Conservation (phyloP, 352 stramenopile species). For the Globisporangium radiosum region DNA sequence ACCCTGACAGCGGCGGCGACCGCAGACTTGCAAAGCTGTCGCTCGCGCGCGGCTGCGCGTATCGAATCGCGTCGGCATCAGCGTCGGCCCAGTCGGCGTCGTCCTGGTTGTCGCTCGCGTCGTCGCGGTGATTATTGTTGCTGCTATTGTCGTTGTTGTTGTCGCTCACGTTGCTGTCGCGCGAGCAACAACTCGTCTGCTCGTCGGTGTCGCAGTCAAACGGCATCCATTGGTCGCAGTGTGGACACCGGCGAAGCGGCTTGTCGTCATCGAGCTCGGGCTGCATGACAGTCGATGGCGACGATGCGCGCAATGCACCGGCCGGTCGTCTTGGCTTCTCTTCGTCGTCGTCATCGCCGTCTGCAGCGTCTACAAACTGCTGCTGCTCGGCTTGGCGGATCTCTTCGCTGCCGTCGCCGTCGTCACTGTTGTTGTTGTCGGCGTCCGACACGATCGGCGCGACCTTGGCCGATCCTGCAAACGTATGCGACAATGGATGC, state of each 20-base stretch:
- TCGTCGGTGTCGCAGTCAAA: slow-evolving; percentile 13
- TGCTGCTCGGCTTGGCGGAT: slow-evolving; percentile 12
- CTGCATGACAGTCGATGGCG: background rate
- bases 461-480: slow-evolving; percentile 2
- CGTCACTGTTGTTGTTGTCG: background rate
- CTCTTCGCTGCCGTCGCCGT: slow-evolving; percentile 6
- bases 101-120: slow-evolving; percentile 21
- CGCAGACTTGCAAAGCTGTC: slow-evolving; percentile 3
- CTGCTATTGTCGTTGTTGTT: slow-evolving; percentile 18
- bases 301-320: background rate
- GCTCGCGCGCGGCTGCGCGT: background rate
- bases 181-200: slow-evolving; percentile 20
- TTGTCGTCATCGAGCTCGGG: background rate
- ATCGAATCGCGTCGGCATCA: background rate
- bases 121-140: slow-evolving; percentile 23
- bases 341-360: slow-evolving; percentile 6
- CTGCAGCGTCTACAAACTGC: background rate
- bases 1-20: slow-evolving; percentile 3
- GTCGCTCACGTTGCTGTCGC: slow-evolving; percentile 14
- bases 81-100: slow-evolving; percentile 7
- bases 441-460: slow-evolving; percentile 7
- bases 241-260: background rate
- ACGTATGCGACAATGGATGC: slow-evolving; percentile 16
- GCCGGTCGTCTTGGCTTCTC: slow-evolving; percentile 2
- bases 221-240: slow-evolving; percentile 21